Percentiles rank a stretch among this genome's conserved stretches.
These are phyloP conservation scores for Aphanomyces astaci DNA, from an alignment of 352 stramenopile genomes.

Conservation along the genomic window DNA sequence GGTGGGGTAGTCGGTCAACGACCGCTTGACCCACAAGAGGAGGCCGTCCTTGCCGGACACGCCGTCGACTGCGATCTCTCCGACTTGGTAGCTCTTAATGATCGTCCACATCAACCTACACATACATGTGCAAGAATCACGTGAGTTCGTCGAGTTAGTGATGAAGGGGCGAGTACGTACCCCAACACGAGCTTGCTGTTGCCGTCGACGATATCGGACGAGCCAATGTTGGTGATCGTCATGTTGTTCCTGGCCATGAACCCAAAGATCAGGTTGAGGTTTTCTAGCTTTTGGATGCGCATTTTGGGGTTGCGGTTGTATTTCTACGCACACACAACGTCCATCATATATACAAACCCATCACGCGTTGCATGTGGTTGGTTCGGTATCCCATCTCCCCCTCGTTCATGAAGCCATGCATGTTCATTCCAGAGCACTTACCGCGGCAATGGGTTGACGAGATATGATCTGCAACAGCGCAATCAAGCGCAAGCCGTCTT, in stretches of 20 bases:
- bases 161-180: too few relatives aligned
- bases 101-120: slow-evolving; percentile 87
- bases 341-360: slow-evolving; percentile 12
- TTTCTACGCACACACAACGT: slow-evolving; percentile 46
- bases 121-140: too few relatives aligned
- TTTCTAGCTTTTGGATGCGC: slow-evolving; percentile 91
- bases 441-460: slow-evolving; percentile 75
- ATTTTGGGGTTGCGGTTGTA: slow-evolving; percentile 90
- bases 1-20: slow-evolving; percentile 71
- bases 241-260: slow-evolving; percentile 86
- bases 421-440: slow-evolving; percentile 25
- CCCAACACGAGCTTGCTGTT: slow-evolving; percentile 89
- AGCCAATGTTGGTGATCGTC: slow-evolving; percentile 87
- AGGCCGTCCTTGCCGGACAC: slow-evolving; percentile 87
- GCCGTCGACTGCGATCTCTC: slow-evolving; percentile 79
- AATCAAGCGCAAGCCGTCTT: slow-evolving; percentile 80
- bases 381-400: background rate
- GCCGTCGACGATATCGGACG: slow-evolving; percentile 86
- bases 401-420: background rate
- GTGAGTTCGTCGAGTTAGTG: too few relatives aligned
- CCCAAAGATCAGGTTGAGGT: slow-evolving; percentile 85
- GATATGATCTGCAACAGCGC: slow-evolving; percentile 85
- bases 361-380: background rate
- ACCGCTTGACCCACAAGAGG: slow-evolving; percentile 85
- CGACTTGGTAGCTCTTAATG: slow-evolving; percentile 86